Percentiles rank a stretch among this genome's conserved stretches.
phyloP scores from a whole-genome alignment of 257 asterid species.

The Craterostigma plantagineum region DNA sequence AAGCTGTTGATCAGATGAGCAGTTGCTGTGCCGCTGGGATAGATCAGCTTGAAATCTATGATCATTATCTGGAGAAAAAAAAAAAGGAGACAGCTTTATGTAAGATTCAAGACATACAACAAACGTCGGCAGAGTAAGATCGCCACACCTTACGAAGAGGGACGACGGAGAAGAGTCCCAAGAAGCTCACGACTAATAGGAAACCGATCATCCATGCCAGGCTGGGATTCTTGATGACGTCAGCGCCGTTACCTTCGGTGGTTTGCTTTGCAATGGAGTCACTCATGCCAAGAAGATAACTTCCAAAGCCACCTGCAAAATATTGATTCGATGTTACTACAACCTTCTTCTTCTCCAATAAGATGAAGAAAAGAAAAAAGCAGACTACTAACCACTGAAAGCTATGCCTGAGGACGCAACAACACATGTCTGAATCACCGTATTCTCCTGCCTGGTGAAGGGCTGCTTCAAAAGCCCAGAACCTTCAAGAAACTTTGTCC shows the following conservation, averaged over 20 bases:
- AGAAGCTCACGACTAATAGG: slow-evolving; percentile 82
- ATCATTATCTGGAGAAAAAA: slow-evolving; percentile 97
- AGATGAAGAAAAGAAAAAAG: neutral
- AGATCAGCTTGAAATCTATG: slow-evolving; percentile 68
- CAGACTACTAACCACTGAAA: slow-evolving; percentile 56
- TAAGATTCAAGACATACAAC: no score
- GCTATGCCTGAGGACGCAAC: slow-evolving; percentile 97
- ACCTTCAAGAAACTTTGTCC: slow-evolving; percentile 57
- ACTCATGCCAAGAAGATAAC: slow-evolving; percentile 87
- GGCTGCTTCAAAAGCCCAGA: slow-evolving; percentile 66
- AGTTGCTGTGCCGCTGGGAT: slow-evolving; percentile 98
- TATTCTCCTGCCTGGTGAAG: slow-evolving; percentile 78
- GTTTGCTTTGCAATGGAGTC: slow-evolving; percentile 51
- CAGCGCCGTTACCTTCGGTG: slow-evolving; percentile 25
- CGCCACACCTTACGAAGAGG: slow-evolving; percentile 74
- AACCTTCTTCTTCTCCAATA: neutral
- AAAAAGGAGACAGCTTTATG: neutral
- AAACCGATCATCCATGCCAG: slow-evolving; percentile 79
- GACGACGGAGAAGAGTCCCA: slow-evolving; percentile 80
- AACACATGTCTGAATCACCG: slow-evolving; percentile 87
- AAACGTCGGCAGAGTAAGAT: neutral
- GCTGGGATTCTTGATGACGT: slow-evolving; percentile 50
- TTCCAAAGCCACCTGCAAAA: slow-evolving; percentile 80
- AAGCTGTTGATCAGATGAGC: slow-evolving; percentile 91
- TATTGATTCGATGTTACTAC: neutral